Base-by-base conservation (phyloP, 805 yeast genomes). In the Naumovozyma baii region DNA sequence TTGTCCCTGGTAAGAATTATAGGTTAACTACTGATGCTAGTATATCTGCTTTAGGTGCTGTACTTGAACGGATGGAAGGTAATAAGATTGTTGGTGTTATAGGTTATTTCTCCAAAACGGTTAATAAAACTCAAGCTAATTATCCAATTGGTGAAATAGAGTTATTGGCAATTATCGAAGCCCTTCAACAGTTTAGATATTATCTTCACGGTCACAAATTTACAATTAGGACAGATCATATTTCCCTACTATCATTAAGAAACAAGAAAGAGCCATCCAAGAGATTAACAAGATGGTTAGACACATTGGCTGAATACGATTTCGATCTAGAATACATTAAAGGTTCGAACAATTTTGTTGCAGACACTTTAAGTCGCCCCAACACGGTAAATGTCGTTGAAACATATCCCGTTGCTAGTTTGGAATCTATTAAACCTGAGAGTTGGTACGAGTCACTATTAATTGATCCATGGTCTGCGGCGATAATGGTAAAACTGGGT, bases 261-360 rank as follows among this genome's bases (percentile, higher is more conserved):
- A 43, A 43, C 12, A 36, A 29, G 3, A 41, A 41, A 9, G 46
- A 49, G 38, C 48, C 50, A 2, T 20, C 36, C 1, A 16, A 36
- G n/a, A 10, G 47, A 19, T 10, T 43, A 3, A 10, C 20, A 18
- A 13, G 39, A 3, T 47, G 46, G 46, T 15, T 45, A 12, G 42
- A 41, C 9, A 37, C 26, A 17, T 34, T 46, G 2, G 31, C 40
- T 7, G 45, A 40, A 17, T 46, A 37, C 31, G 46, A 46, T n/a
- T 42, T 45, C 30, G 33, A 35, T 12, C 31, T 43, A 12, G 37
- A 41, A 38, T 48, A 46, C 32, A 19, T 43, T 1, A 20, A 37
- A 5, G 47, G 47, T 2, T 26, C 40, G 4, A 18, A 39, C 15
- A 48, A 42, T 33, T 36, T 41, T 3, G 47, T 48, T 2, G 50